phyloP scores from a whole-genome alignment of 2,329 filamentous ascomycete species.

The Elsinoe necatrix region DNA sequence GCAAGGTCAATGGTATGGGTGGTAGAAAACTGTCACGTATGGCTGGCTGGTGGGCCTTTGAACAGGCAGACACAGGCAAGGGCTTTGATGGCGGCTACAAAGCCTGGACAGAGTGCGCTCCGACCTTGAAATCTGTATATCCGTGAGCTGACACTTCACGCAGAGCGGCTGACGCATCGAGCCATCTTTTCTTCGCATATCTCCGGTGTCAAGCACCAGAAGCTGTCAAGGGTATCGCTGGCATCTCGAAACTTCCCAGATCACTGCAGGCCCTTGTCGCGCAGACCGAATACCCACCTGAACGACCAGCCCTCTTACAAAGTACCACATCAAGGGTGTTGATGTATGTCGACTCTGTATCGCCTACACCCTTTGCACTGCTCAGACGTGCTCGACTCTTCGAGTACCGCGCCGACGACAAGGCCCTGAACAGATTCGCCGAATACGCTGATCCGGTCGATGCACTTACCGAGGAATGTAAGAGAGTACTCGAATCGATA shows the following conservation, averaged over 20 bases:
- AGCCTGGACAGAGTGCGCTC: constrained; percentile 67
- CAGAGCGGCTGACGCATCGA: constrained; percentile 88
- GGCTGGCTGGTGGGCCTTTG: constrained; percentile 98
- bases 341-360: constrained; percentile 94
- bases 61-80: constrained; percentile 74
- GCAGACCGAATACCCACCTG: constrained; percentile 89
- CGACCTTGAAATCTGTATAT: not conserved
- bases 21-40: constrained; percentile 89
- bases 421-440: constrained; percentile 74
- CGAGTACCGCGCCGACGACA: constrained; percentile 84
- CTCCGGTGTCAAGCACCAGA: constrained; percentile 84
- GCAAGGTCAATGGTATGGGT: constrained; percentile 85
- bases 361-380: constrained; percentile 85
- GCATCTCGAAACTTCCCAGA: constrained; percentile 78
- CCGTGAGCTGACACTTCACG: constrained; percentile 14
- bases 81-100: constrained; percentile 94
- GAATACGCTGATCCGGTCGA: constrained; percentile 81
- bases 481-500: constrained; percentile 79
- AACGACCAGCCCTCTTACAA: constrained; percentile 66
- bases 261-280: constrained; percentile 84
- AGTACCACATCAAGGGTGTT: constrained; percentile 78
- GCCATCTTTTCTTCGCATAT: constrained; percentile 96
- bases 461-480: constrained; percentile 87
- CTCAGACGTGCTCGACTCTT: constrained; percentile 88
- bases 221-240: constrained; percentile 56